A percentile compares a stretch with the other conserved stretches of the same genome.
phyloP scores from a whole-genome alignment of 495 filamentous ascomycete genomes.

The Podospora fimiseda region DNA sequence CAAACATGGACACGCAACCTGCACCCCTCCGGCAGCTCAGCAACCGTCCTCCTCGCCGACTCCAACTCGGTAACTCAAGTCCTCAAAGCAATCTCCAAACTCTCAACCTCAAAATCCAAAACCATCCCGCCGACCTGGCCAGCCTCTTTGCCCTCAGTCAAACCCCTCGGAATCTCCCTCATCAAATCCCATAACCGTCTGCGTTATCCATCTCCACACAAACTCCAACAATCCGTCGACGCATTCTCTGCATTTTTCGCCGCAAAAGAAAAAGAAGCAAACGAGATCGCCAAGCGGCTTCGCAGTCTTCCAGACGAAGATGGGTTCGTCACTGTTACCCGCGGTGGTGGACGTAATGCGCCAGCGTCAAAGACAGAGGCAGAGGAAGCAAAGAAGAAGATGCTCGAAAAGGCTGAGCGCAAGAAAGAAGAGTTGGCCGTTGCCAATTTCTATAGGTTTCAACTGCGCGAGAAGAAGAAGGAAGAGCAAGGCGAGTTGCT shows the following conservation, averaged over 20 bases:
- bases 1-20: conserved; percentile 69
- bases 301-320: conserved; percentile 83
- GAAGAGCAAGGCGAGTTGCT: conserved; percentile 64
- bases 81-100: conserved; percentile 63
- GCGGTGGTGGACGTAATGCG: conserved; percentile 69
- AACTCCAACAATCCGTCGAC: conserved; percentile 65
- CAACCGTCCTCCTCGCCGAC: conserved; percentile 78
- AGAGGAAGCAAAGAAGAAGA: conserved; percentile 61
- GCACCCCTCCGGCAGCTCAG: conserved; percentile 65
- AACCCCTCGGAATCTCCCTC: conserved; percentile 53
- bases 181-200: conserved; percentile 61
- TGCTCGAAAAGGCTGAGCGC: conserved; percentile 62
- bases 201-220: conserved; percentile 58
- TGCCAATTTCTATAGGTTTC: conserved; percentile 90
- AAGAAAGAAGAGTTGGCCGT: conserved; percentile 52
- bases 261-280: conserved; percentile 57
- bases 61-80: conserved; percentile 62
- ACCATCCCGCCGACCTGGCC: conserved; percentile 48
- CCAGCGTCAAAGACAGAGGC: conserved; percentile 70
- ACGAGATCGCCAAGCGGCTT: conserved; percentile 53
- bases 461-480: conserved; percentile 84
- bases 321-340: conserved; percentile 86
- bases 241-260: conserved; percentile 73
- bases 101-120: conserved; percentile 49
- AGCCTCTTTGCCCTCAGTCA: conserved; percentile 40